phyloP scores from a whole-genome alignment of 164 flowering plant genomes.

The Dillenia suffruticosa region DNA sequence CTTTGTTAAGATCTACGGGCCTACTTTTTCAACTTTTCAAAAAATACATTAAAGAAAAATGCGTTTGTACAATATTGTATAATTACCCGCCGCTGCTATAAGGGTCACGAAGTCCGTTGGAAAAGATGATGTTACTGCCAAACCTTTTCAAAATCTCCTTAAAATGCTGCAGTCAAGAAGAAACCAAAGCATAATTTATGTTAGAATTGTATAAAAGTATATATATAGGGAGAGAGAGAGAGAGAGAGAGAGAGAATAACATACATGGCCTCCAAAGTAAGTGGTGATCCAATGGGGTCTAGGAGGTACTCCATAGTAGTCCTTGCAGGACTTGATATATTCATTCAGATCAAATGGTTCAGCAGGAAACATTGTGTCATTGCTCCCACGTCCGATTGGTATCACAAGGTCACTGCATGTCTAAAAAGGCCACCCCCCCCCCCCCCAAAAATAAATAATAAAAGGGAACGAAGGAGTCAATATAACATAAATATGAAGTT shows the following conservation, averaged over 20 bases:
- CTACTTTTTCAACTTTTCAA: neutral
- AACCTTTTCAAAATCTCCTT: conserved; percentile 41
- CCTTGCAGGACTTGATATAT: conserved; percentile 23
- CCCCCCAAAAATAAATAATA: neutral
- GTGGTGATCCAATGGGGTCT: conserved; percentile 67
- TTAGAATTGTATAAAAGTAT: neutral
- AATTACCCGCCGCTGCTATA: conserved; percentile 74
- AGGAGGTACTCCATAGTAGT: conserved; percentile 39
- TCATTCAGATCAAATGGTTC: conserved; percentile 28
- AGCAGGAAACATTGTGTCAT: conserved; percentile 47
- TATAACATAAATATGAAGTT: neutral
- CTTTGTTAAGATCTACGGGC: neutral
- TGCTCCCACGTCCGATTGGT: conserved; percentile 37
- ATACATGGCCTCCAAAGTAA: conserved; percentile 63
- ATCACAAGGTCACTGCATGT: conserved; percentile 61
- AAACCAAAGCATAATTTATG: neutral
- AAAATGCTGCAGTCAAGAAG: conserved; percentile 37
- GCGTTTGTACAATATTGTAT: too few species aligned
- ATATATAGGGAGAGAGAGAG: neutral
- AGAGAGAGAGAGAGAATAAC: neutral
- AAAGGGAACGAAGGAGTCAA: neutral
- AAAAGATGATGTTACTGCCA: conserved; percentile 79
- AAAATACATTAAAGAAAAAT: neutral
- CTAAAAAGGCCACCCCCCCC: conserved; percentile 13
- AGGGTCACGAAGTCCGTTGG: conserved; percentile 75